These are phyloP conservation scores for Xylariaceae sp. DNA, from an alignment of 2,329 filamentous ascomycete species.

Conservation along the genomic window DNA sequence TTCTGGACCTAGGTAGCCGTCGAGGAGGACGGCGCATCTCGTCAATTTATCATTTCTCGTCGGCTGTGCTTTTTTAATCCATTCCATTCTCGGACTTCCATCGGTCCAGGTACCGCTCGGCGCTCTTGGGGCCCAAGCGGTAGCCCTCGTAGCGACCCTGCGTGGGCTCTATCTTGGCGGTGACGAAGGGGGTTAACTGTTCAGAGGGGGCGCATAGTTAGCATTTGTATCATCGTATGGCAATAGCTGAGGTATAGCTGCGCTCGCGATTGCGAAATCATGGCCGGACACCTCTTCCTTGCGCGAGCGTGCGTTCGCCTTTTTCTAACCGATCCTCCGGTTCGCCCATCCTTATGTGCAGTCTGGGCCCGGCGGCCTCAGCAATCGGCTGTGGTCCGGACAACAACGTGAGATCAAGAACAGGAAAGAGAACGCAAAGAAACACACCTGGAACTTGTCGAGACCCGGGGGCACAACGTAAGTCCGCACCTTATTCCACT, in stretches of 20 bases:
- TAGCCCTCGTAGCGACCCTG: slow-evolving; percentile 51
- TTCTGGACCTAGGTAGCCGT: no score
- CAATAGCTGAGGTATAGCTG: background rate
- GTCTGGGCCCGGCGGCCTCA: no score
- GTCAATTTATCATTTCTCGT: background rate
- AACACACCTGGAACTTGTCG: slow-evolving; percentile 63
- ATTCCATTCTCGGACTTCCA: slow-evolving; percentile 65
- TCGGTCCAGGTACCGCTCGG: slow-evolving; percentile 55
- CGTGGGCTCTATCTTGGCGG: slow-evolving; percentile 48
- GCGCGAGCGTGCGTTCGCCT: background rate
- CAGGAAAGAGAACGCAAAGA: background rate
- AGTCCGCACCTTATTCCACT: slow-evolving; percentile 83
- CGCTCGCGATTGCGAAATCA: background rate
- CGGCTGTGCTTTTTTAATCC: slow-evolving; percentile 36
- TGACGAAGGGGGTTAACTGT: slow-evolving; percentile 77
- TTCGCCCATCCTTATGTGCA: no score
- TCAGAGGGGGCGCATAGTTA: background rate
- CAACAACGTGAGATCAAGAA: background rate
- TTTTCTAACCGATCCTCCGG: background rate
- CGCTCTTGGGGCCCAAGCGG: slow-evolving; percentile 50
- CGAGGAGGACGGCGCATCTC: background rate
- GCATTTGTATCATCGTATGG: background rate
- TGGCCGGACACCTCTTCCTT: background rate
- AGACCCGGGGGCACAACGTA: slow-evolving; percentile 73
- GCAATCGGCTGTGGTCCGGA: no score